Evolutionary conservation across 441 rosid genomes (phyloP).

Genomic region (Syzygium malaccense): DNA sequence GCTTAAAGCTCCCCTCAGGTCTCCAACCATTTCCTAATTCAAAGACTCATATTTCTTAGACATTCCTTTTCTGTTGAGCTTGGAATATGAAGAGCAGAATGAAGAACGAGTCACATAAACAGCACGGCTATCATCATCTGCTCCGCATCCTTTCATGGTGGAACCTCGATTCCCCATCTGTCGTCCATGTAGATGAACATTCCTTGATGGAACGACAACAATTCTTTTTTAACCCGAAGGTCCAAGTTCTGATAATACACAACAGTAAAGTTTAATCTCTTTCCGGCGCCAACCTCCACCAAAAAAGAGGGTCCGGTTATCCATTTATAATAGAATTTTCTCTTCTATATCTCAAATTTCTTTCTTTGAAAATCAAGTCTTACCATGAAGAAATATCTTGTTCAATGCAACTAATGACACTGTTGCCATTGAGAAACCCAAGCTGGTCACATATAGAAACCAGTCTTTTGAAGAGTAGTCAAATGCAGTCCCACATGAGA

Average conservation of each 20-base stretch:
- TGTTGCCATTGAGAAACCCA: background rate
- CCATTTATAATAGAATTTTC: background rate
- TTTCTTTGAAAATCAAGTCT: background rate
- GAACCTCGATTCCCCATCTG: background rate
- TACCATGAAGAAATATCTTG: background rate
- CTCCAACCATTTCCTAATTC: background rate
- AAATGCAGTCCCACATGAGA: background rate
- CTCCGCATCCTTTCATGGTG: background rate
- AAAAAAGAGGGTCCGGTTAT: background rate
- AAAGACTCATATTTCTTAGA: background rate
- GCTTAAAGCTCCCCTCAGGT: background rate
- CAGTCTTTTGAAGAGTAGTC: background rate
- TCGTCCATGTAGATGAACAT: background rate
- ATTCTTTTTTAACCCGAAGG: background rate
- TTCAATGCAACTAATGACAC: background rate
- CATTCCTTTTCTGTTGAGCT: background rate
- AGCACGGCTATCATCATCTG: background rate
- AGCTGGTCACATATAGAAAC: background rate
- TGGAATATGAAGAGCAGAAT: background rate
- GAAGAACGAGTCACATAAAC: background rate
- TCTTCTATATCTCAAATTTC: background rate
- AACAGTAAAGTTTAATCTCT: background rate
- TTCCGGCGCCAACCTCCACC: background rate
- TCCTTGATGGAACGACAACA: background rate
- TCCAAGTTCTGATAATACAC: background rate